Conservation (phyloP, 1,284 basidiomycete genomes). For the Fomitopsis betulina region DNA sequence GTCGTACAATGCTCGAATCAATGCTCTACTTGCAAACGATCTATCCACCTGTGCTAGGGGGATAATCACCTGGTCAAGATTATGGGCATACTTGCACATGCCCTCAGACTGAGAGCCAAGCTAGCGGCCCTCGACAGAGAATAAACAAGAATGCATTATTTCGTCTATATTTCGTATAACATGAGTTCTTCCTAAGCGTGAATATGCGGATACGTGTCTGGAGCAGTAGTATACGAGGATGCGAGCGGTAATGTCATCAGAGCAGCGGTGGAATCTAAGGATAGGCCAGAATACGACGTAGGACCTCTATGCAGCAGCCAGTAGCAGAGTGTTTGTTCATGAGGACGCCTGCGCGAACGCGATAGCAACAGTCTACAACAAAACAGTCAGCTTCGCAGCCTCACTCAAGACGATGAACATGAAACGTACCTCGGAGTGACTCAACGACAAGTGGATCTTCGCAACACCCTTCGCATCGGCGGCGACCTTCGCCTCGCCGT, state of each 20-base stretch:
- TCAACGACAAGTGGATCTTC: slow-evolving; percentile 81
- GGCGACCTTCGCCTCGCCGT: slow-evolving; percentile 78
- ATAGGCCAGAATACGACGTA: slow-evolving; percentile 2
- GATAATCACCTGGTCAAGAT: no score
- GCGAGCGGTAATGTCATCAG: background rate
- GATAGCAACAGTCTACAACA: slow-evolving; percentile 64
- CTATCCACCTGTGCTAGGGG: no score
- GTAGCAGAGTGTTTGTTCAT: slow-evolving; percentile 16
- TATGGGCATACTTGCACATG: no score
- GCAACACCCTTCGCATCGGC: slow-evolving; percentile 75
- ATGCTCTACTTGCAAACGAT: no score
- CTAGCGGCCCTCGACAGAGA: no score
- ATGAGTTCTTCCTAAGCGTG: background rate
- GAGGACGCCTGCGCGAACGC: slow-evolving; percentile 73
- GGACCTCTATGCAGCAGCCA: background rate
- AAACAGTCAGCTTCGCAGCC: slow-evolving; percentile 13
- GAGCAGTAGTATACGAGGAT: background rate
- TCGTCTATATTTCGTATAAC: background rate
- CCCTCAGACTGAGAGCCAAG: no score
- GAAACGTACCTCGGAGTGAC: slow-evolving; percentile 79
- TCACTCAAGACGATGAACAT: background rate
- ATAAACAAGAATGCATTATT: background rate
- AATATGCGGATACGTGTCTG: background rate
- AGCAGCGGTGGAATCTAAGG: background rate
- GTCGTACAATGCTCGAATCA: background rate